Percentiles rank a stretch among this genome's conserved stretches.
Evolutionary conservation across 257 asterid genomes (phyloP).

Genomic region (Solanum bulbocastanum): DNA sequence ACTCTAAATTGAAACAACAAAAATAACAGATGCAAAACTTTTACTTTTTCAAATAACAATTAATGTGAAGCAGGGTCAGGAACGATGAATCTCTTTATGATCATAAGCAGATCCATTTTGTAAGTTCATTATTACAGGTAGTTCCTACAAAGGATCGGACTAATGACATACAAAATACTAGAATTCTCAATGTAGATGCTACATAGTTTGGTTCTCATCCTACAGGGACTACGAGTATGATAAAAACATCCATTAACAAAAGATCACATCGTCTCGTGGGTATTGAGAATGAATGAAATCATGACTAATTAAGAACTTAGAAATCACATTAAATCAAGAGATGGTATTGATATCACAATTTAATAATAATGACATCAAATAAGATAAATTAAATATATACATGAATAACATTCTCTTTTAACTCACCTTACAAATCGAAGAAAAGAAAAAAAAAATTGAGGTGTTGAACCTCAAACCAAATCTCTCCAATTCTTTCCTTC

Average conservation of each 20-base stretch:
- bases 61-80: no score
- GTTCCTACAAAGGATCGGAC: no score
- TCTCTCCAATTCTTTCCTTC: background rate
- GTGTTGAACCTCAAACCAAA: background rate
- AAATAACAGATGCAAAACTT: background rate
- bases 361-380: background rate
- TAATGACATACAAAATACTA: no score
- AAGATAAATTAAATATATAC: background rate
- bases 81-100: no score
- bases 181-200: no score
- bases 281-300: no score
- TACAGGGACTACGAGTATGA: no score
- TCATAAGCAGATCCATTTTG: fast-evolving
- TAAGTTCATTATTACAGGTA: no score
- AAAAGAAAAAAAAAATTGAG: background rate
- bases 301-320: background rate
- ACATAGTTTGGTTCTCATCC: no score
- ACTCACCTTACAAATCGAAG: background rate
- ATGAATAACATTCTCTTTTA: background rate
- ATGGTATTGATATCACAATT: background rate
- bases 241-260: no score
- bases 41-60: background rate
- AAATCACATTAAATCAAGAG: background rate
- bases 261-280: no score
- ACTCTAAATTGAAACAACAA: background rate